Base-by-base conservation (phyloP, 768 basidiomycete genomes). In the Boletus speciosus region DNA sequence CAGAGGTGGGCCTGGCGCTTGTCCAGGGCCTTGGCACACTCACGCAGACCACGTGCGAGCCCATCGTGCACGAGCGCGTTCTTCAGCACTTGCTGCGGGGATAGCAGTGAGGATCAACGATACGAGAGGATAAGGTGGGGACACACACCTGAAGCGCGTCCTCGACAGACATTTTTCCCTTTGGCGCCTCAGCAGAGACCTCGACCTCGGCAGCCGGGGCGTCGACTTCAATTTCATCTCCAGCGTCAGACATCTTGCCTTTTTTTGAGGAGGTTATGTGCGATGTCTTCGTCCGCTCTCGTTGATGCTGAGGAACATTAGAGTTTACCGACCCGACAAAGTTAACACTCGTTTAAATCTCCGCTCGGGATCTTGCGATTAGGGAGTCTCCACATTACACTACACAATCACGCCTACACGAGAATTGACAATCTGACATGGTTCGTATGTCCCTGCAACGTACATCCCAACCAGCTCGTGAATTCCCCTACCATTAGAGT, bases 1-100 rank as follows among this genome's bases (percentile, higher is more conserved):
- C 96, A 98, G 45, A 98, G 81, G 75, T 98, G 96, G 52, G 95
- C 96, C 81, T 95, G 92, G 66, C 94, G 88, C 80, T 94, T 97
- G 83, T 99, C 96, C 63, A 99, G 82, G 57, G 96, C 92, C 81
- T 99, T 99, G 70, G 96, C 90, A 69, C 85, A 88, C 80, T 99
- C 96, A 62, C 95, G 92, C 61, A 99, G 88, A 75, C 96, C 96
- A 61, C 96, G 91, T 56, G 96, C 93, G 58, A 99, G 93, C 69
- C 96, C 95, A 71, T 99, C 96, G 78, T 98, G 95, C 61, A 94
- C 87, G 66, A 99, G 86, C 54, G 96, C 92, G 70, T 93, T 97
- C 84, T 98, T 99, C 83, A 99, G 80, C 61, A 99, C 96, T 90
- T 96, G 89, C 90, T 98, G 71, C 8, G 27, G 16, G 23, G 7